Evolutionary conservation across 1,284 basidiomycete species (phyloP).

Genomic region (Pseudozyma thailandica): DNA sequence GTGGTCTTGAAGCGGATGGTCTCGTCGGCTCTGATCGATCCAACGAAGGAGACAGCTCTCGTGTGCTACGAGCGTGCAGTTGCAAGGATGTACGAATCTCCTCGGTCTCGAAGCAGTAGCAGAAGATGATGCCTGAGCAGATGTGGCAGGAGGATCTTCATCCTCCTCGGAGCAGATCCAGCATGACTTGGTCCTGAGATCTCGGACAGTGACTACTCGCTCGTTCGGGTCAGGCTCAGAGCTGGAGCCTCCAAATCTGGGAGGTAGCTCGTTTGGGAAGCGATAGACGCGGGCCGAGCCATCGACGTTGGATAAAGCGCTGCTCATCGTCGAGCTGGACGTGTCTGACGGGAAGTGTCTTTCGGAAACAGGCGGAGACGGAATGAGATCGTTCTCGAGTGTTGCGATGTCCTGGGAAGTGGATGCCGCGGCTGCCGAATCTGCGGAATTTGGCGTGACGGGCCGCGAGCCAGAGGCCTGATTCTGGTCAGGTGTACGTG

Average conservation of each 20-base stretch:
- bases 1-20: conserved; percentile 27
- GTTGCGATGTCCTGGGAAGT: conserved; percentile 9
- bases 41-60: conserved; percentile 56
- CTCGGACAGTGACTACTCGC: conserved; percentile 49
- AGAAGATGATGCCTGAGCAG: not conserved
- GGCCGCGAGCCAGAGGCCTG: conserved; percentile 17
- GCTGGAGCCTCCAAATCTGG: conserved; percentile 13
- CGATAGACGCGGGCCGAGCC: conserved; percentile 36
- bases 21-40: conserved; percentile 50
- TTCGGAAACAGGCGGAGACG: conserved; percentile 28
- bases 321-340: too few relatives aligned
- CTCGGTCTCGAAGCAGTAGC: conserved; percentile 6
- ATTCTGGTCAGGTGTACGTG: not conserved
- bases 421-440: not conserved
- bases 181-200: conserved; percentile 50
- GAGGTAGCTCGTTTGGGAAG: conserved; percentile 32
- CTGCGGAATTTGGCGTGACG: not conserved
- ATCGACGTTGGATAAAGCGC: conserved; percentile 31
- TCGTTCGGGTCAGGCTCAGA: conserved; percentile 16
- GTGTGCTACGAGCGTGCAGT: conserved; percentile 61
- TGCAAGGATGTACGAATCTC: conserved; percentile 60
- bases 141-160: conserved; percentile 25
- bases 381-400: conserved; percentile 36
- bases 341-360: too few relatives aligned
- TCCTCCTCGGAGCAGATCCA: conserved; percentile 64